phyloP scores from a whole-genome alignment of 331 rosid species.

The Spiraea crenata region DNA sequence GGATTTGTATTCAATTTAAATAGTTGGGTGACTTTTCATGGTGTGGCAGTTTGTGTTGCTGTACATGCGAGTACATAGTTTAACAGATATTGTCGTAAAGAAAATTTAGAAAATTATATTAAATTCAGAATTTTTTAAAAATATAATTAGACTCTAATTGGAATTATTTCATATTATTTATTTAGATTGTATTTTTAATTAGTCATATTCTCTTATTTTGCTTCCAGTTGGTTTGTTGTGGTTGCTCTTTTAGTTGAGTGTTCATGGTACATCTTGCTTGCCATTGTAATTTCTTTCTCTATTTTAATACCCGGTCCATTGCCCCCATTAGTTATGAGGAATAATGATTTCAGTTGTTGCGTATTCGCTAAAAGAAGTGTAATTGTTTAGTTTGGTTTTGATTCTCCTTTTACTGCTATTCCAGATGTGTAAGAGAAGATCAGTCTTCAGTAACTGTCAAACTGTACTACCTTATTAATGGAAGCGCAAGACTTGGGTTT shows the following conservation, averaged over 20 bases:
- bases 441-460: conserved; percentile 69
- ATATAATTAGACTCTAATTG: too few species aligned
- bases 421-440: conserved; percentile 84
- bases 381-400: conserved; percentile 1
- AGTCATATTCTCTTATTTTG: background rate
- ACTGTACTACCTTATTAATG: conserved; percentile 78
- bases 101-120: too few species aligned
- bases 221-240: background rate
- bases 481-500: conserved; percentile 93
- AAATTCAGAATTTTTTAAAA: too few species aligned
- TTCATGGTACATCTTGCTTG: background rate
- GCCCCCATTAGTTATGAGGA: background rate
- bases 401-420: conserved; percentile 14
- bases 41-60: too few species aligned
- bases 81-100: too few species aligned
- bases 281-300: too few species aligned
- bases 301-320: background rate
- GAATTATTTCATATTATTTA: background rate
- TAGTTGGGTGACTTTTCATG: too few species aligned
- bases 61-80: too few species aligned
- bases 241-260: background rate
- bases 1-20: too few species aligned
- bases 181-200: background rate
- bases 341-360: background rate
- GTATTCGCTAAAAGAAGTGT: background rate